Base-by-base conservation (phyloP, 2,329 filamentous ascomycete species). In the Elsinoe batatas region DNA sequence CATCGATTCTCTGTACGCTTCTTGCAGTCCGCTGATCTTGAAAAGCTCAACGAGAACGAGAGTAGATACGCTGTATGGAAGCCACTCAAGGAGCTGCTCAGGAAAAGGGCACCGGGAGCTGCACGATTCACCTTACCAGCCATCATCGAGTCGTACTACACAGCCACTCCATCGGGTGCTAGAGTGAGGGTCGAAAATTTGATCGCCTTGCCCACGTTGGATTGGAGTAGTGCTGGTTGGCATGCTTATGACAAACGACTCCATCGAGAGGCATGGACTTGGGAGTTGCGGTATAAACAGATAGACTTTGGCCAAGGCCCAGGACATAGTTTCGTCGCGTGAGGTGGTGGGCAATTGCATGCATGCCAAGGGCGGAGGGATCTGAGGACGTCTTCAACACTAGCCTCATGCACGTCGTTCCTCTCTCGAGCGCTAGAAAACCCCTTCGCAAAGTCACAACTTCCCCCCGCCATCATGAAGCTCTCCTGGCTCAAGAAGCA, bases 91-190 rank as follows among this genome's bases (percentile, higher is more conserved):
- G 40, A 57, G 3, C 33, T 60, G 3, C 63, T 75, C 4, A 54
- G 60, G 2, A 49, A 30, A 5, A 60, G 67, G 17, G 68, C 68
- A 6, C 69, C 72, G 1, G 71, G 67, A 0, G 63, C 65, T 15
- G 56, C 68, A 3, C 68, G 73, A 3, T 73, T 68, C 59, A 76
- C 74, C 0, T 46, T 78, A 30, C 75, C 75, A 15, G 62, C 58
- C 3, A 57, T 65, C 8, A 56, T 59, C 3, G 37, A 58, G 40
- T 54, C 38, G 11, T 36, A 36, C 17, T 42, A 56, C 8, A 54
- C 57, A 17, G 44, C 46, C 5, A 32, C 36, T 3, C 44, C 15
- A 15, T 56, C 56, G n/a, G 50, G 50, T 15, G 13, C 11, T 3
- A 11, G n/a, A 11, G 26, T 47, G 3, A 37, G 18, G 17, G 11